Evolutionary conservation across 108 stramenopile species (phyloP).

Genomic region (Skeletonema menzelii): DNA sequence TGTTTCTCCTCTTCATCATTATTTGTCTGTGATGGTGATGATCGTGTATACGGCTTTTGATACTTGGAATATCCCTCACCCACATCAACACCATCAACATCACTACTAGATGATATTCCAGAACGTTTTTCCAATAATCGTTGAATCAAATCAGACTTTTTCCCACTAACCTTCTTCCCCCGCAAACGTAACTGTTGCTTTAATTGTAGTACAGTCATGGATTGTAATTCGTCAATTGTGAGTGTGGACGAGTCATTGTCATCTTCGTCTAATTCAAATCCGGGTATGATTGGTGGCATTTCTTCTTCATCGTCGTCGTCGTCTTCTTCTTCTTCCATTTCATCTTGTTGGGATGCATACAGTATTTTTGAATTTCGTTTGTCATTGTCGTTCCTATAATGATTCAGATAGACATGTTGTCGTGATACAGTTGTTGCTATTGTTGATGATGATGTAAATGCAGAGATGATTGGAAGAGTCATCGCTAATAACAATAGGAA

Average conservation of each 20-base stretch:
- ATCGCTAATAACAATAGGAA: background rate
- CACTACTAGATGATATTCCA: background rate
- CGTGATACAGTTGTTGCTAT: background rate
- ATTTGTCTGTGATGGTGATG: background rate
- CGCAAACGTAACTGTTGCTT: constrained; percentile 82
- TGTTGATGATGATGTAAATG: constrained; percentile 1
- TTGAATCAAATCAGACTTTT: constrained; percentile 65
- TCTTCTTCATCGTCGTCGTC: constrained; percentile 37
- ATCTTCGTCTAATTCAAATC: constrained; percentile 35
- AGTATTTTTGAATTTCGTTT: too few relatives aligned
- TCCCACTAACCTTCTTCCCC: constrained; percentile 67
- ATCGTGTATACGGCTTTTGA: constrained; percentile 11
- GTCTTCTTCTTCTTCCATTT: constrained; percentile 6
- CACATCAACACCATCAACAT: background rate
- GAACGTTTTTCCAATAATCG: constrained; percentile 49
- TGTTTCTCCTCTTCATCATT: background rate
- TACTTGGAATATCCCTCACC: constrained; percentile 16
- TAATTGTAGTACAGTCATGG: constrained; percentile 68
- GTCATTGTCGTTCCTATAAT: background rate
- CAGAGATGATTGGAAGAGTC: background rate
- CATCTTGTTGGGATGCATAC: background rate
- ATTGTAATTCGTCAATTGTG: constrained; percentile 36
- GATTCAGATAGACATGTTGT: too few relatives aligned
- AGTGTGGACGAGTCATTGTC: constrained; percentile 8
- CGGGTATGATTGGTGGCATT: constrained; percentile 16